Evolutionary conservation across 495 filamentous ascomycete species (phyloP).

Genomic region (Neurospora africana): DNA sequence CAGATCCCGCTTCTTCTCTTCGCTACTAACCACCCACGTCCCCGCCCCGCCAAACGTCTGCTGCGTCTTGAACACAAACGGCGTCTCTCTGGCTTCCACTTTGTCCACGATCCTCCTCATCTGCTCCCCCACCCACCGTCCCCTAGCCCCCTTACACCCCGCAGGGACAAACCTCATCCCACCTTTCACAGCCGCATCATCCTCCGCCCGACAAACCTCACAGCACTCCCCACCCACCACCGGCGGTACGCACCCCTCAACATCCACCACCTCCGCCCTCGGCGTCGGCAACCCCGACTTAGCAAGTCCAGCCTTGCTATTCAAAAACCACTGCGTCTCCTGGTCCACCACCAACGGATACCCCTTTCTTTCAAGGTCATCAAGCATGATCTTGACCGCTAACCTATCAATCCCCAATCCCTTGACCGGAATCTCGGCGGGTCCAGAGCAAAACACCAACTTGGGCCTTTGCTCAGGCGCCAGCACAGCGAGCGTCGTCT

Average conservation of each 20-base stretch:
- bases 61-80: conserved; percentile 28
- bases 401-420: conserved; percentile 16
- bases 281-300: conserved; percentile 18
- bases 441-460: conserved; percentile 20
- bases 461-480: conserved; percentile 14
- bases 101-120: conserved; percentile 7
- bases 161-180: conserved; percentile 8
- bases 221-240: conserved; percentile 7
- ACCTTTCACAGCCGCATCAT: not conserved
- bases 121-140: conserved; percentile 16
- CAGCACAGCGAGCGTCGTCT: conserved; percentile 17
- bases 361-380: conserved; percentile 8
- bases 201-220: conserved; percentile 3
- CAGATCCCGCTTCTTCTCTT: conserved; percentile 13
- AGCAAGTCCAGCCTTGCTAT: conserved; percentile 19
- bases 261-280: conserved; percentile 9
- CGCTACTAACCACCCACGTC: conserved; percentile 17
- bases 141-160: conserved; percentile 11
- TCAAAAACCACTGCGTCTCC: conserved; percentile 23
- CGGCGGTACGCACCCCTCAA: not conserved
- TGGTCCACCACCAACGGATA: conserved; percentile 13
- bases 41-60: conserved; percentile 27
- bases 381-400: conserved; percentile 17
- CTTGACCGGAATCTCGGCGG: conserved; percentile 11
- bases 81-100: conserved; percentile 8